These are phyloP conservation scores for Filobasidium wieringae DNA, from an alignment of 768 basidiomycete species.

Conservation along the genomic window DNA sequence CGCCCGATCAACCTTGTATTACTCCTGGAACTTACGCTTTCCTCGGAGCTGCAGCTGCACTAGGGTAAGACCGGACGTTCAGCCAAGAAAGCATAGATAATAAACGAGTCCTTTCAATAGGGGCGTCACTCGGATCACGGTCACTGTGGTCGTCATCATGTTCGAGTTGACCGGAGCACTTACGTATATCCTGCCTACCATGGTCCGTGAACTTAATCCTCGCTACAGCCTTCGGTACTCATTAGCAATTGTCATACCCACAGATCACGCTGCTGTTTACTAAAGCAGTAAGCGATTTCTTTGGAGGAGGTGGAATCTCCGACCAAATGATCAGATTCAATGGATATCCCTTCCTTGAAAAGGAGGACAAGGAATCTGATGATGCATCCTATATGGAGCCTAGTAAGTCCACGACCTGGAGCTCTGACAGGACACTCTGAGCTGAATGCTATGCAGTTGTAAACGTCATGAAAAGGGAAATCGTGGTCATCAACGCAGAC, in stretches of 20 bases:
- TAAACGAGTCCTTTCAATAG: constrained; percentile 41
- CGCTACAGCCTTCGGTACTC: background rate
- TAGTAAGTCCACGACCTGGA: constrained; percentile 46
- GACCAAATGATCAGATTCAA: constrained; percentile 96
- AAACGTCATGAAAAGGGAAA: constrained; percentile 73
- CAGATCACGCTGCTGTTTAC: constrained; percentile 94
- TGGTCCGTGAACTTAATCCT: constrained; percentile 51
- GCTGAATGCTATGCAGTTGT: constrained; percentile 49
- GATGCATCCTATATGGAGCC: constrained; percentile 73
- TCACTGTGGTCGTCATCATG: constrained; percentile 98
- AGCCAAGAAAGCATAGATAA: background rate
- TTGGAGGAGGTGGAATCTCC: constrained; percentile 86
- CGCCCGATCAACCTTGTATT: constrained; percentile 87
- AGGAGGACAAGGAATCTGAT: constrained; percentile 54
- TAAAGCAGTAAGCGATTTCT: constrained; percentile 88
- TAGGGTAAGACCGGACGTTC: constrained; percentile 50
- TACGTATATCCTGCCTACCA: constrained; percentile 92
- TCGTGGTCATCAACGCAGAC: constrained; percentile 58
- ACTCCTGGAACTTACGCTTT: constrained; percentile 98
- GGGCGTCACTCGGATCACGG: constrained; percentile 92
- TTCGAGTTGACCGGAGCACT: constrained; percentile 95
- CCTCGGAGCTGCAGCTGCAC: constrained; percentile 86
- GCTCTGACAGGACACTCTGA: background rate
- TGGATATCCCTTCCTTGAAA: constrained; percentile 92
- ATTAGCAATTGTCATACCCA: constrained; percentile 16